phyloP scores from a whole-genome alignment of 1,139 yeast genomes.

The Lodderomyces theae region DNA sequence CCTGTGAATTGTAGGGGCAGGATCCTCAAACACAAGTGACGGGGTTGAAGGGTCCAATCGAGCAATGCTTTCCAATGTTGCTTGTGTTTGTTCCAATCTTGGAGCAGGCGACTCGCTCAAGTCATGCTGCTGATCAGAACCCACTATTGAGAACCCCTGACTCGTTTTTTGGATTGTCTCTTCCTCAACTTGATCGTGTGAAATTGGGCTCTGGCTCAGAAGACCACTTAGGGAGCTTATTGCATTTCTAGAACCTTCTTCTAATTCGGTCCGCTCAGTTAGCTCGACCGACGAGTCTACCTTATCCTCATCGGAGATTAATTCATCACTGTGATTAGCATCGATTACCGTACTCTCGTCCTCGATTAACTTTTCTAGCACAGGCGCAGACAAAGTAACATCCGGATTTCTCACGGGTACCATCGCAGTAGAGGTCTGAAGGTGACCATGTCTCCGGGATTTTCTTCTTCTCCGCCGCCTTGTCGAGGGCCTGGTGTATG shows the following conservation, averaged over 20 bases:
- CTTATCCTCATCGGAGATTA: too few species aligned
- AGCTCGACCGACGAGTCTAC: too few species aligned
- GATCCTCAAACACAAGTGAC: background rate
- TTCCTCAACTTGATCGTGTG: background rate
- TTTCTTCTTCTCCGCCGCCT: constrained; percentile 3
- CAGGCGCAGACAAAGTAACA: background rate
- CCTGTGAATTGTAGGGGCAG: background rate
- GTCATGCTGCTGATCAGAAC: background rate
- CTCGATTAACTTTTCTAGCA: too few species aligned
- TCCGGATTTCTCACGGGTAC: background rate
- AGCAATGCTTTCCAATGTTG: background rate
- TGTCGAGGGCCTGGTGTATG: constrained; percentile 1
- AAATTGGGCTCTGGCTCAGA: background rate
- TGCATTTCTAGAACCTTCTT: too few species aligned
- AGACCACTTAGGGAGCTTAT: too few species aligned
- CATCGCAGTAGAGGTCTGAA: background rate
- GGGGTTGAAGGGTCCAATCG: background rate
- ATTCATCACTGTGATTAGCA: too few species aligned
- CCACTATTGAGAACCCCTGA: background rate
- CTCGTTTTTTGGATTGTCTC: too few species aligned
- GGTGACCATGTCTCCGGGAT: background rate
- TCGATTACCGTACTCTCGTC: too few species aligned
- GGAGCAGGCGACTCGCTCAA: background rate
- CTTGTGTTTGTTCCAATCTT: background rate
- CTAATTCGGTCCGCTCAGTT: too few species aligned